Evolutionary conservation across 2,329 filamentous ascomycete species (phyloP).

Genomic region (Clarireedia paspali): DNA sequence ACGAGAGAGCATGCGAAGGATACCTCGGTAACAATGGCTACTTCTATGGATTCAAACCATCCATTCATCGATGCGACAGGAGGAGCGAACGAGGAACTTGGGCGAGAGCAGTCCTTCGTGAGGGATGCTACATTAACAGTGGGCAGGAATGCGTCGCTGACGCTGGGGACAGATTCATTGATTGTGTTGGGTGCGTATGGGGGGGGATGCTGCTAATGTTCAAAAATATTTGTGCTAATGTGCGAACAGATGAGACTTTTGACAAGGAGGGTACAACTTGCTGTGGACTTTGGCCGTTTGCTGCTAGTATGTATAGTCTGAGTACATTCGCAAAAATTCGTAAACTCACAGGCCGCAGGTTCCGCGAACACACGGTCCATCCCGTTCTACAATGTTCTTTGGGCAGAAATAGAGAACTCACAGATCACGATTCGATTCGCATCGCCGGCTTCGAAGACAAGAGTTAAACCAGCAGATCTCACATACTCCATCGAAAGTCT

Average conservation of each 20-base stretch:
- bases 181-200: conserved; percentile 45
- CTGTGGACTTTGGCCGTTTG: conserved; percentile 46
- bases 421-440: conserved; percentile 69
- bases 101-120: conserved; percentile 29
- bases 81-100: conserved; percentile 27
- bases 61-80: conserved; percentile 30
- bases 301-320: conserved; percentile 28
- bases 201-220: neutral
- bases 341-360: conserved; percentile 15
- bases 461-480: conserved; percentile 53
- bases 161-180: conserved; percentile 51
- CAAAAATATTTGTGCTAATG: neutral
- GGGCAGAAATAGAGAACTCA: conserved; percentile 56
- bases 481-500: conserved; percentile 45
- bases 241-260: conserved; percentile 43
- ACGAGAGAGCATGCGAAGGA: conserved; percentile 3
- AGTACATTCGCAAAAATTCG: neutral
- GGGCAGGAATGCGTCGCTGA: conserved; percentile 51
- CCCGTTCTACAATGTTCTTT: conserved; percentile 77
- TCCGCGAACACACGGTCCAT: conserved; percentile 43
- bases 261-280: conserved; percentile 41
- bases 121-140: conserved; percentile 42
- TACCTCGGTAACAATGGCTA: neutral
- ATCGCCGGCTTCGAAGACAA: conserved; percentile 46
- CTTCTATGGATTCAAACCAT: conserved; percentile 17